These are phyloP conservation scores for Amauroascus niger DNA, from an alignment of 2,329 filamentous ascomycete genomes.

Conservation along the genomic window DNA sequence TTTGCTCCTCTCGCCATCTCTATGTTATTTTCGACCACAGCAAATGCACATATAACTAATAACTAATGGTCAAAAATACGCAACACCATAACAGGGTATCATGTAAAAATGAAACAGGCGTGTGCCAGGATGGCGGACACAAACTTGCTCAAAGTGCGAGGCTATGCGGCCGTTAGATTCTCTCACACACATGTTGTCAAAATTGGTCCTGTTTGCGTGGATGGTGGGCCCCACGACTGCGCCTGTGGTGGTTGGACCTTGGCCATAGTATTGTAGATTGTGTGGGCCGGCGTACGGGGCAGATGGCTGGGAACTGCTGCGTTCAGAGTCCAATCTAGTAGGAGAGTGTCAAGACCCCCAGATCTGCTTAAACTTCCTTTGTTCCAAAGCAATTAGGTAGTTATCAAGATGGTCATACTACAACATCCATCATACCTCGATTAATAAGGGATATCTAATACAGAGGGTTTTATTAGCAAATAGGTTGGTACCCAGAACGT, in stretches of 20 bases:
- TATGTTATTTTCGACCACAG: too few species aligned
- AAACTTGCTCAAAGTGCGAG: too few species aligned
- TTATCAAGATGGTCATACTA: not conserved
- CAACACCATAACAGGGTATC: not conserved
- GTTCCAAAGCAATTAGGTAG: not conserved
- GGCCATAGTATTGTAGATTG: not conserved
- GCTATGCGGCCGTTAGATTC: not conserved
- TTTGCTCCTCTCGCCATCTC: too few species aligned
- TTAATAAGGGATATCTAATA: not conserved
- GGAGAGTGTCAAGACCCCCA: not conserved
- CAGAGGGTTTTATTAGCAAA: not conserved
- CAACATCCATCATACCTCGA: not conserved
- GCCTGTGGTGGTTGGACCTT: not conserved
- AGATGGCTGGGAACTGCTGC: too few species aligned
- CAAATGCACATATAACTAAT: too few species aligned
- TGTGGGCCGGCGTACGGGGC: too few species aligned
- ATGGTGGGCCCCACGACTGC: slow-evolving; percentile 3
- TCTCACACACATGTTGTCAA: not conserved
- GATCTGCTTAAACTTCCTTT: slow-evolving; percentile 7
- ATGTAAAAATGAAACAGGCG: too few species aligned
- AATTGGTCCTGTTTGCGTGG: not conserved
- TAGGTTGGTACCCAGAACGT: not conserved
- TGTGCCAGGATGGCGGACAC: too few species aligned
- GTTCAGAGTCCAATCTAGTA: too few species aligned
- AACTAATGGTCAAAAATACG: too few species aligned